These are phyloP conservation scores for Arthromyces matolae DNA, from an alignment of 768 basidiomycete genomes.

Conservation along the genomic window DNA sequence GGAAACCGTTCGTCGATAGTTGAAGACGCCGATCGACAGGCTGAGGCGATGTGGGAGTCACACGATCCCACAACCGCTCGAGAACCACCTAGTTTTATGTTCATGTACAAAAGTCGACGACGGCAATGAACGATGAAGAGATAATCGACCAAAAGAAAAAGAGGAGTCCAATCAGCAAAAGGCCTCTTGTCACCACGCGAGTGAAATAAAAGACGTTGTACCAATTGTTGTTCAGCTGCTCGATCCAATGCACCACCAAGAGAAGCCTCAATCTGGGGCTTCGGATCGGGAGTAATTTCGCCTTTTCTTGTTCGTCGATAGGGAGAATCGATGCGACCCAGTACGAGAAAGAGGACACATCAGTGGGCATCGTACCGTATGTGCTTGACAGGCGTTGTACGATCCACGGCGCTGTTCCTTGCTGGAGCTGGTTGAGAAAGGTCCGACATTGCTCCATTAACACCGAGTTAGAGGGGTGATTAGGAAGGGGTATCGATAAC, in stretches of 20 bases:
- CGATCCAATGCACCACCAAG: conserved; percentile 93
- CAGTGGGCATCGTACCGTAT: conserved; percentile 73
- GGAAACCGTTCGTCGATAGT: too few relatives aligned
- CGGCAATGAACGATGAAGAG: not conserved
- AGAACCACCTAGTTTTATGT: conserved; percentile 78
- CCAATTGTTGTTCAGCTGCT: conserved; percentile 56
- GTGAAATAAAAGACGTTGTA: conserved; percentile 28
- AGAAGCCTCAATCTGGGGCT: conserved; percentile 74
- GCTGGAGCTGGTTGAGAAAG: conserved; percentile 44
- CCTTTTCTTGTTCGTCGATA: conserved; percentile 87
- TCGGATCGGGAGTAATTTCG: conserved; percentile 80
- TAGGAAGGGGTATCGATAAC: conserved; percentile 14
- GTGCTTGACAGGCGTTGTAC: conserved; percentile 79
- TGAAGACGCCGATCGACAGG: not conserved
- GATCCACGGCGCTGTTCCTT: conserved; percentile 88
- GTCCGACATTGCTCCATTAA: conserved; percentile 44
- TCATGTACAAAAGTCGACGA: too few relatives aligned
- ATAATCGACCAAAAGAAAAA: conserved; percentile 22
- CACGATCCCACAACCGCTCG: conserved; percentile 60
- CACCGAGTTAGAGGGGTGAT: conserved; percentile 43
- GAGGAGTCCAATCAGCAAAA: conserved; percentile 27
- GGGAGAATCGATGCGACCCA: conserved; percentile 91
- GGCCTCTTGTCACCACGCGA: conserved; percentile 18
- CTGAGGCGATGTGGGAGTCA: conserved; percentile 17
- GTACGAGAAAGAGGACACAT: conserved; percentile 73